These are phyloP conservation scores for Piromyces finnis DNA, from an alignment of 192 early-diverging fungal genomes.

Conservation along the genomic window DNA sequence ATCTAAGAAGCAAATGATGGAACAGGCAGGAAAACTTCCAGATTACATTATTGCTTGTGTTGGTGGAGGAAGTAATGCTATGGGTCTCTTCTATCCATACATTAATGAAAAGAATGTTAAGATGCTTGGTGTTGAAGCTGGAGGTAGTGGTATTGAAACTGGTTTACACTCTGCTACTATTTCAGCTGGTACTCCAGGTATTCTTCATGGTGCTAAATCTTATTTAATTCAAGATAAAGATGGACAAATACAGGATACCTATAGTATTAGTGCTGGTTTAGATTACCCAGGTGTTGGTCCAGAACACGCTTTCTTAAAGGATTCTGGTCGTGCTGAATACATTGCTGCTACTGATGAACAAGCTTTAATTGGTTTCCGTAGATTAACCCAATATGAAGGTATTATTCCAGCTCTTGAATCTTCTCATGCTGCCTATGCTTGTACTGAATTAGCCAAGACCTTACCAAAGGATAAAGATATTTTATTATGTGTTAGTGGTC, in stretches of 20 bases:
- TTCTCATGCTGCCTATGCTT: slow-evolving; percentile 75
- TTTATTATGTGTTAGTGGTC: slow-evolving; percentile 75
- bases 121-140: slow-evolving; percentile 88
- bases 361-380: slow-evolving; percentile 60
- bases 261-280: slow-evolving; percentile 86
- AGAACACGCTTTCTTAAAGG: slow-evolving; percentile 84
- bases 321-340: slow-evolving; percentile 69
- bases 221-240: slow-evolving; percentile 85
- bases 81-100: slow-evolving; percentile 95
- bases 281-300: slow-evolving; percentile 97
- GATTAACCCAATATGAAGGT: slow-evolving; percentile 52
- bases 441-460: slow-evolving; percentile 54
- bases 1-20: slow-evolving; percentile 64
- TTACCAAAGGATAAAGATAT: slow-evolving; percentile 62
- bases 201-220: slow-evolving; percentile 90
- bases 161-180: slow-evolving; percentile 80
- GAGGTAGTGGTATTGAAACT: slow-evolving; percentile 77
- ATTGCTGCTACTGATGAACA: slow-evolving; percentile 59
- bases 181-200: slow-evolving; percentile 64
- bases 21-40: slow-evolving; percentile 66
- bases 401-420: slow-evolving; percentile 95
- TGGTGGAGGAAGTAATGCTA: slow-evolving; percentile 91
- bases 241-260: slow-evolving; percentile 90
- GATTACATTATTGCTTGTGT: slow-evolving; percentile 92
- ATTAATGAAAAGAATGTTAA: slow-evolving; percentile 65